phyloP scores from a whole-genome alignment of 2,329 filamentous ascomycete species.

The Pseudogymnoascus sp. region DNA sequence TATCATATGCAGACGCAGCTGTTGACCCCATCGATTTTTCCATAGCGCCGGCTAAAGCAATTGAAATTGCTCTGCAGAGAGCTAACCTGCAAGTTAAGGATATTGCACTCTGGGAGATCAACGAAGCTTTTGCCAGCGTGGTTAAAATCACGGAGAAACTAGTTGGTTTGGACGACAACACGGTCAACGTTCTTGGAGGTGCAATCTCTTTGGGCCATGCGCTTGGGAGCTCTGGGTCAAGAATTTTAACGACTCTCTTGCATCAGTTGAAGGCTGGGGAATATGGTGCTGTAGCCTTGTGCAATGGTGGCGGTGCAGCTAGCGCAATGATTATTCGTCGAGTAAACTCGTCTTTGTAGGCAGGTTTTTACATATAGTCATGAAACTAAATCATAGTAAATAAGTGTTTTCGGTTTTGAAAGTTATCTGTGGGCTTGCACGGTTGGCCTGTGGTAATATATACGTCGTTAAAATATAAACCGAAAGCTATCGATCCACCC shows the following conservation, averaged over 20 bases:
- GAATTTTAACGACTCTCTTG: constrained; percentile 81
- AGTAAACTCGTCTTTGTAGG: too few relatives aligned
- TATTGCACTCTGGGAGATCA: constrained; percentile 95
- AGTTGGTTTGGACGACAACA: constrained; percentile 66
- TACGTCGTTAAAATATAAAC: too few relatives aligned
- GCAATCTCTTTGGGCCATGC: constrained; percentile 90
- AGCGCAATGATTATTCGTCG: constrained; percentile 70
- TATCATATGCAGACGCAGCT: constrained; percentile 80
- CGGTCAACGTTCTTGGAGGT: constrained; percentile 80
- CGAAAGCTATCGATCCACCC: too few relatives aligned
- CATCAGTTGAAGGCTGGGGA: constrained; percentile 86
- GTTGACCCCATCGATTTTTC: constrained; percentile 91
- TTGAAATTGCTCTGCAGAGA: constrained; percentile 77
- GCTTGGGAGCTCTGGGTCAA: constrained; percentile 83
- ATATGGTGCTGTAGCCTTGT: constrained; percentile 92
- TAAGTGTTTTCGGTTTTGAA: too few relatives aligned
- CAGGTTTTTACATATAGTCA: too few relatives aligned
- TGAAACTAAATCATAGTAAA: too few relatives aligned
- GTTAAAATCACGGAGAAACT: constrained; percentile 91
- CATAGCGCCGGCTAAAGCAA: constrained; percentile 82
- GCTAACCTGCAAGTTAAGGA: constrained; percentile 87
- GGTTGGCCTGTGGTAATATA: too few relatives aligned
- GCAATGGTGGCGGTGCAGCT: constrained; percentile 90
- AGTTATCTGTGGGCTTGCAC: too few relatives aligned
- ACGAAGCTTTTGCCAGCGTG: constrained; percentile 93